A percentile compares a stretch with the other conserved stretches of the same genome.
These are phyloP conservation scores for Fusarium circinatum DNA, from an alignment of 2,329 filamentous ascomycete genomes.

Conservation along the genomic window DNA sequence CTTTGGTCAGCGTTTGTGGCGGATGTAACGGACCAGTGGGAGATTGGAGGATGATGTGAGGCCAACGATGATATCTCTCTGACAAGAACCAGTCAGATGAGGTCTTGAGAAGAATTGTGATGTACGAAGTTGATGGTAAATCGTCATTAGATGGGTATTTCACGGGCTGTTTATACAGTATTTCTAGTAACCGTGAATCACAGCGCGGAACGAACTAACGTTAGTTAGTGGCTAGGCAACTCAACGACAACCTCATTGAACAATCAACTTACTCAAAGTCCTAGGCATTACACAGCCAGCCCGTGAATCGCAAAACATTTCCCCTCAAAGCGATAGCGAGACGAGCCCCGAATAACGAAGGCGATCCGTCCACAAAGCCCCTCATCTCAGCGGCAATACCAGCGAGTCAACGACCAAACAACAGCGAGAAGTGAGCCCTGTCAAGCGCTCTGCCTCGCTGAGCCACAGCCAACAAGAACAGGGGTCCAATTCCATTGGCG, in stretches of 20 bases:
- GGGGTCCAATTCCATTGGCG: slow-evolving; percentile 6
- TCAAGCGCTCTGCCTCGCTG: slow-evolving; percentile 32
- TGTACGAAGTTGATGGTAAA: background rate
- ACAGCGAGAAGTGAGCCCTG: slow-evolving; percentile 6
- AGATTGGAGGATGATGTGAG: slow-evolving; percentile 27
- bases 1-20: slow-evolving; percentile 28
- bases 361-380: slow-evolving; percentile 4
- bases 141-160: background rate
- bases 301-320: slow-evolving; percentile 2
- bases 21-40: slow-evolving; percentile 23
- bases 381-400: slow-evolving; percentile 30
- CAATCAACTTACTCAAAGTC: background rate
- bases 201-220: background rate
- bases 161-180: slow-evolving; percentile 26
- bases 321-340: slow-evolving; percentile 15
- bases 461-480: slow-evolving; percentile 27
- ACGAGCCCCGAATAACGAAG: slow-evolving; percentile 23
- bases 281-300: slow-evolving; percentile 16
- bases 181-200: background rate
- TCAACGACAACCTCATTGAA: slow-evolving; percentile 7
- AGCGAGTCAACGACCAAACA: slow-evolving; percentile 24
- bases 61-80: slow-evolving; percentile 10
- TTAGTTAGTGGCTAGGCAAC: slow-evolving; percentile 11
- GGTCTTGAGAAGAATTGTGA: background rate
- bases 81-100: background rate